These are phyloP conservation scores for Euphrasia confusa DNA, from an alignment of 257 asterid species.

Conservation along the genomic window DNA sequence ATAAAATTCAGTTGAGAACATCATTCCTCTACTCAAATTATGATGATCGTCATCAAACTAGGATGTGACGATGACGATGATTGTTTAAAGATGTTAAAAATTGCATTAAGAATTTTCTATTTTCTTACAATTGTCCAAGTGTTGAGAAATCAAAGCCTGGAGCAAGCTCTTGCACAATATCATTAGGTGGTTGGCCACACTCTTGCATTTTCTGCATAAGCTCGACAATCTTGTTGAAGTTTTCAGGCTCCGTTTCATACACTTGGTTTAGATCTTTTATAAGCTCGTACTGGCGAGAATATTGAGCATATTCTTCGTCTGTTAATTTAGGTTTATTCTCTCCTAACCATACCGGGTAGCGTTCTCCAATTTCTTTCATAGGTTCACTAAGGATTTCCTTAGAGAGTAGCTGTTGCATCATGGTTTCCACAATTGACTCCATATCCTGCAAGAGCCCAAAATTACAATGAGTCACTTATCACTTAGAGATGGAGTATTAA, in stretches of 20 bases:
- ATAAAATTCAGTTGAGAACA: no score
- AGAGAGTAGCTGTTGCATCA: slow-evolving; percentile 97
- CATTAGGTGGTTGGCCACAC: slow-evolving; percentile 96
- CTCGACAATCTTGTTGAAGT: slow-evolving; percentile 92
- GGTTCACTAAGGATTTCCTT: slow-evolving; percentile 95
- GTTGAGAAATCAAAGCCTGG: slow-evolving; percentile 78
- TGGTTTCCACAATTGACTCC: slow-evolving; percentile 89
- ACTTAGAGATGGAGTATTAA: slow-evolving; percentile 4
- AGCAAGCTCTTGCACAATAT: slow-evolving; percentile 84
- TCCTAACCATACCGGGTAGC: slow-evolving; percentile 87
- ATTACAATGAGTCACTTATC: background rate
- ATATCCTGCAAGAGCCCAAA: slow-evolving; percentile 50
- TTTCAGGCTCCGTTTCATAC: slow-evolving; percentile 71
- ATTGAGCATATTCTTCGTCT: slow-evolving; percentile 60
- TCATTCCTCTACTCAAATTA: background rate
- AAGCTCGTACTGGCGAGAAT: slow-evolving; percentile 53
- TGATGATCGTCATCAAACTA: no score
- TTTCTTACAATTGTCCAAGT: slow-evolving; percentile 78
- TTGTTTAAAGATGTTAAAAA: background rate
- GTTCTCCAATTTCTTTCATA: slow-evolving; percentile 91
- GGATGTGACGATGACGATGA: background rate
- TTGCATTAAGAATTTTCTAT: background rate
- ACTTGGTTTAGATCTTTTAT: slow-evolving; percentile 63
- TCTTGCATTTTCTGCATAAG: slow-evolving; percentile 99
- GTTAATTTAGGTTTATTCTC: slow-evolving; percentile 62